Evolutionary conservation across 306 rosid species (phyloP).

Genomic region (Gynostemma pentaphyllum): DNA sequence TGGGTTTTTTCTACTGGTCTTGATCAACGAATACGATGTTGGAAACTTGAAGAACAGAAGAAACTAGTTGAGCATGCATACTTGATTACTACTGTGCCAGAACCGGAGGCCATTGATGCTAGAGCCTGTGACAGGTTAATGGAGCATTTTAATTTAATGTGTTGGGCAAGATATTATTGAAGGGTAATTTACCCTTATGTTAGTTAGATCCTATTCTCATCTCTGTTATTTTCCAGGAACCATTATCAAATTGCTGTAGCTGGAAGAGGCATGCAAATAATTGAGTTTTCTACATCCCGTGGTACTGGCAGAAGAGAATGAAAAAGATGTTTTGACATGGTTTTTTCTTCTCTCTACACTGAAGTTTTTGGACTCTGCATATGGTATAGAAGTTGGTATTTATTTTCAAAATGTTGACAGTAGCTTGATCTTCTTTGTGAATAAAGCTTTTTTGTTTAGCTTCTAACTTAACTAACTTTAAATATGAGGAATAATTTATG

Average conservation of each 20-base stretch:
- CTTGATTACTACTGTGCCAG: slow-evolving; percentile 74
- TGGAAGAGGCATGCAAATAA: slow-evolving; percentile 94
- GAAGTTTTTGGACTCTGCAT: neutral
- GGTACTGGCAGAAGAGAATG: slow-evolving; percentile 14
- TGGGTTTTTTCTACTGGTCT: slow-evolving; percentile 97
- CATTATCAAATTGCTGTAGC: slow-evolving; percentile 82
- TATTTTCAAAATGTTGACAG: neutral
- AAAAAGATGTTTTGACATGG: neutral
- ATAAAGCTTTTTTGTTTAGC: neutral
- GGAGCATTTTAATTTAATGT: neutral
- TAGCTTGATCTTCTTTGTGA: neutral
- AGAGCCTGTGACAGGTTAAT: slow-evolving; percentile 61
- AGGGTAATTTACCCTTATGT: neutral
- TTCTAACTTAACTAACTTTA: neutral
- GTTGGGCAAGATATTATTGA: neutral
- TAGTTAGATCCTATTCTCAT: slow-evolving; percentile 5
- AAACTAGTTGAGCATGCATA: slow-evolving; percentile 50
- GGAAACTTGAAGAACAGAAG: slow-evolving; percentile 37
- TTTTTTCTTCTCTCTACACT: neutral
- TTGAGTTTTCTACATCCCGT: slow-evolving; percentile 42
- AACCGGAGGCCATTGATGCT: slow-evolving; percentile 86
- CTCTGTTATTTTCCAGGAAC: slow-evolving; percentile 32
- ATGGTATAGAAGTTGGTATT: neutral
- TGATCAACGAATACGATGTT: slow-evolving; percentile 93
- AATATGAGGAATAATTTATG: neutral